phyloP scores from a whole-genome alignment of 495 filamentous ascomycete species.

The Aspergillus sparsus region DNA sequence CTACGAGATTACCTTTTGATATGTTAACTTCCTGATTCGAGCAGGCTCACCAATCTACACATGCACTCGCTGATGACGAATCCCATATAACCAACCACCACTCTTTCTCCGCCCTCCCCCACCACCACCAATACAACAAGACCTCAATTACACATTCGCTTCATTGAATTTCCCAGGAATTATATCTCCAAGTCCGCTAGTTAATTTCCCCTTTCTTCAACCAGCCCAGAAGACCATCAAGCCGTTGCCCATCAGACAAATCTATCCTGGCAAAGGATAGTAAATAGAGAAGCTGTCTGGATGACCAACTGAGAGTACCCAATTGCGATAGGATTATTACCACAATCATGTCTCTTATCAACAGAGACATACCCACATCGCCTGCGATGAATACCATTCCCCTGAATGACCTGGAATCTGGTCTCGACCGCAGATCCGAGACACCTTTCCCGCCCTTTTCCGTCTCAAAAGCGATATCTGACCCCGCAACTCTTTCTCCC shows the following conservation, averaged over 20 bases:
- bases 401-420: slow-evolving; percentile 37
- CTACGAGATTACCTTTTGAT: no score
- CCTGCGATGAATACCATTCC: slow-evolving; percentile 35
- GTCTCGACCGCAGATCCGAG: slow-evolving; percentile 12
- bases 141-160: not conserved
- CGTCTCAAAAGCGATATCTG: slow-evolving; percentile 34
- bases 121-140: not conserved
- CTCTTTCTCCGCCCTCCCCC: not conserved
- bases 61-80: slow-evolving; percentile 17
- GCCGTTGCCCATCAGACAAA: not conserved
- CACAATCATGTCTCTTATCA: slow-evolving; percentile 1
- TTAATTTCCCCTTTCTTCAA: not conserved
- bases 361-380: slow-evolving; percentile 22
- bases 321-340: not conserved
- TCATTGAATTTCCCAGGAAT: not conserved
- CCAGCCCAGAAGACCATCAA: not conserved
- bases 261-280: not conserved
- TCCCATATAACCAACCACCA: slow-evolving; percentile 1
- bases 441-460: slow-evolving; percentile 19
- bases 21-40: not conserved
- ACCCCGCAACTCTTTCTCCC: slow-evolving; percentile 26
- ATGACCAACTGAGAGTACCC: no score
- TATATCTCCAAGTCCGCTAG: not conserved
- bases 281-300: no score
- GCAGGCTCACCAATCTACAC: slow-evolving; percentile 4